Base-by-base conservation (phyloP, 139 green algal species). In the Chlamydomonas eustigma region DNA sequence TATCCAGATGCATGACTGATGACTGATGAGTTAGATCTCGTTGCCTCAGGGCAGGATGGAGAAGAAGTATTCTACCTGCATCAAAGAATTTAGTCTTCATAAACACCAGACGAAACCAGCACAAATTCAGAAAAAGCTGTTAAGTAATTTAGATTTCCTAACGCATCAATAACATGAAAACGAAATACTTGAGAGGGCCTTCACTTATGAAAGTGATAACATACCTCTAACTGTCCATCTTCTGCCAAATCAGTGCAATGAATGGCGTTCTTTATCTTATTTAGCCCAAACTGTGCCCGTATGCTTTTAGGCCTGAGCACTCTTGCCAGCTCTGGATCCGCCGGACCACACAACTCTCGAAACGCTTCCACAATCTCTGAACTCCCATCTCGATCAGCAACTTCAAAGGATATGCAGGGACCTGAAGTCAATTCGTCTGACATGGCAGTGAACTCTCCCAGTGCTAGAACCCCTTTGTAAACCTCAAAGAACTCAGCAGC, bases 161-260 rank as follows among this genome's bases (percentile, higher is more conserved):
- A 58, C 22, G n/a, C n/a, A n/a, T n/a, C n/a, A n/a, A n/a, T n/a
- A n/a, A n/a, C n/a, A n/a, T n/a, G n/a, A n/a, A n/a, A n/a, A n/a
- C n/a, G n/a, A n/a, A n/a, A n/a, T n/a, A n/a, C n/a, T n/a, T n/a
- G n/a, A n/a, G n/a, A 28, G 44, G 44, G 12, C 44, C 12, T 12
- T 22, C 44, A 12, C 44, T 22, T 58, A 22, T 58, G 12, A 12
- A 28, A 22, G 12, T 22, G 12, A 12, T 22, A 12, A 58, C 50
- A 78, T 4, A 86, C 76, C 78, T 97, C 92, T 18, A 94, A 81
- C 31, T 76, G 65, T 0, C 87, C 90, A 72, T 97, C 92, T 78
- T 94, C 90, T 4, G 58, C 24, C 51, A 97, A 80, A 80, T 97
- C 92, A 18, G 91, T 95, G 84, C 86, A 92, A 79, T 97, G 92